phyloP scores from a whole-genome alignment of 768 basidiomycete species.

The Agrocybe pediades region DNA sequence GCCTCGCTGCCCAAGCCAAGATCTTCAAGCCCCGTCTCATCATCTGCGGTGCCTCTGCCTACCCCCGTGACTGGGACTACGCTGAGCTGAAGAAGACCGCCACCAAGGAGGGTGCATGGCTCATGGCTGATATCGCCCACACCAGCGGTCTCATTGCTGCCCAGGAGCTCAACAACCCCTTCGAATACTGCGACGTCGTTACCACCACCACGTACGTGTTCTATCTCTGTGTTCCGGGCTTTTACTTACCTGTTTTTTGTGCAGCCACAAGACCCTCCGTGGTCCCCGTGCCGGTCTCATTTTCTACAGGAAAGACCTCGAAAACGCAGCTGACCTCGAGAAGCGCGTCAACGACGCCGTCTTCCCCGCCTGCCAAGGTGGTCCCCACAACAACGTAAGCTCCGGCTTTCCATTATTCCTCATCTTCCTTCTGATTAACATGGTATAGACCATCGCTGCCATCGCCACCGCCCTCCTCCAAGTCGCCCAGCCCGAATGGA shows the following conservation, averaged over 20 bases:
- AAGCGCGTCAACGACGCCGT: constrained; percentile 97
- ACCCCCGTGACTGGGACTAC: constrained; percentile 99
- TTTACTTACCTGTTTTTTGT: constrained; percentile 4
- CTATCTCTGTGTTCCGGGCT: background rate
- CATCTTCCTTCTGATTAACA: background rate
- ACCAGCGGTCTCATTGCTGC: constrained; percentile 95
- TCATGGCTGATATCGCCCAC: constrained; percentile 98
- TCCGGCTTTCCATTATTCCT: background rate
- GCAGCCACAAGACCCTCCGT: constrained; percentile 95
- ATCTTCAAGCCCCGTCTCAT: constrained; percentile 95
- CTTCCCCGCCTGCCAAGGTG: constrained; percentile 99
- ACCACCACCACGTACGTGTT: constrained; percentile 88
- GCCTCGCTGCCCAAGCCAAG: constrained; percentile 81
- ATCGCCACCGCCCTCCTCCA: constrained; percentile 93
- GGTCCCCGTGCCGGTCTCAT: constrained; percentile 97
- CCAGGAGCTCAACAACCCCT: constrained; percentile 86
- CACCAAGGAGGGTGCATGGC: constrained; percentile 86
- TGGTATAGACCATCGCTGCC: constrained; percentile 82
- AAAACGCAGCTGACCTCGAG: constrained; percentile 84
- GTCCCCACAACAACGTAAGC: constrained; percentile 95
- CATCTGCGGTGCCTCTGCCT: constrained; percentile 98
- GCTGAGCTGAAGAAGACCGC: constrained; percentile 76
- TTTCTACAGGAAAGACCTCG: constrained; percentile 95
- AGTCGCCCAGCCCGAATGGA: constrained; percentile 87
- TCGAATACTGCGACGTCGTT: constrained; percentile 96